These are phyloP conservation scores for Nemania bipapillata DNA, from an alignment of 2,329 filamentous ascomycete species.

Conservation along the genomic window DNA sequence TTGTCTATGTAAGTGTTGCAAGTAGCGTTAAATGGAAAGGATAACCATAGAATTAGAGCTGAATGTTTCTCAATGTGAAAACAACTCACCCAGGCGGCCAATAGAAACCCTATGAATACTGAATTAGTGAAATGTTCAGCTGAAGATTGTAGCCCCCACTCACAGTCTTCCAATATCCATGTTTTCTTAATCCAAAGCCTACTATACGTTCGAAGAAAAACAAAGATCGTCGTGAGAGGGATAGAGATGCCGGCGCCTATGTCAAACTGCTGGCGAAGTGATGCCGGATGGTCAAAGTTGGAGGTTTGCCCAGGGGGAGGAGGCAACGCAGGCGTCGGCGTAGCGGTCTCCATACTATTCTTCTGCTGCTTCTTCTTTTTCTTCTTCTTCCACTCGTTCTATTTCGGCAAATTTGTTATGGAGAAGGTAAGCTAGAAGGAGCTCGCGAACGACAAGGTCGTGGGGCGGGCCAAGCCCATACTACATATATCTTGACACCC, in stretches of 20 bases:
- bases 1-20: no score
- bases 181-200: background rate
- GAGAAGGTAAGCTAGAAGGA: no score
- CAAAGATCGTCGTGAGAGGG: background rate
- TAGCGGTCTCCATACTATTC: no score
- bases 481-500: no score
- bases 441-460: no score
- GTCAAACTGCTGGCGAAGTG: background rate
- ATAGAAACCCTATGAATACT: background rate
- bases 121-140: background rate
- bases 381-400: no score
- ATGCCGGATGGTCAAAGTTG: background rate
- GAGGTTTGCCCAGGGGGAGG: background rate
- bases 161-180: constrained; percentile 1
- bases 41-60: background rate
- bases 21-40: no score
- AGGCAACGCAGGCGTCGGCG: background rate
- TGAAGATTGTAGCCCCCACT: background rate
- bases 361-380: no score
- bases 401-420: no score
- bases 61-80: background rate
- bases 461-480: no score
- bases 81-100: background rate
- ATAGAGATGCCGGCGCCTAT: background rate
- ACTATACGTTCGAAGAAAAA: background rate